These are phyloP conservation scores for Juncus effusus DNA, from an alignment of 176 grass and related monocot species.

Conservation along the genomic window DNA sequence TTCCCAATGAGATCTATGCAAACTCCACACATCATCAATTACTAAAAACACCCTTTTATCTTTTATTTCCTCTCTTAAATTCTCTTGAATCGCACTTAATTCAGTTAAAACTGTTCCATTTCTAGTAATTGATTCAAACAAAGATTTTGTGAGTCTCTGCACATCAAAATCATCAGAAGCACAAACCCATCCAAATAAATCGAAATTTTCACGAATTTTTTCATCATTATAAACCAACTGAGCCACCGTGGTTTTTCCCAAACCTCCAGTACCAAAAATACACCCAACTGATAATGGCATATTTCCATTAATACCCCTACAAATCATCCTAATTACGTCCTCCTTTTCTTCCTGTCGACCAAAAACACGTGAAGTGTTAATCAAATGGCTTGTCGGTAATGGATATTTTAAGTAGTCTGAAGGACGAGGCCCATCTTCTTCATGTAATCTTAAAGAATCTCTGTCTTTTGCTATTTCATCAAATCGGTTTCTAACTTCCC, in stretches of 20 bases:
- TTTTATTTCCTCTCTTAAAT: conserved; percentile 24
- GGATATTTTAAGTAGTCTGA: conserved; percentile 16
- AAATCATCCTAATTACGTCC: conserved; percentile 10
- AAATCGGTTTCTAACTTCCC: conserved; percentile 13
- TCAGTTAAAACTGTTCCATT: not conserved
- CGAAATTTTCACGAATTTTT: conserved; percentile 10
- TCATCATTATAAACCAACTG: conserved; percentile 30
- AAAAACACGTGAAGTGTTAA: conserved; percentile 5
- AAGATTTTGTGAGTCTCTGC: conserved; percentile 19
- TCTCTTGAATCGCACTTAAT: conserved; percentile 22
- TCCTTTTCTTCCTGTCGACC: conserved; percentile 19
- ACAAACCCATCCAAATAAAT: conserved; percentile 28
- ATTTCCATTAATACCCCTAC: not conserved
- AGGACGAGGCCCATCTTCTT: conserved; percentile 8
- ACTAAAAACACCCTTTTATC: conserved; percentile 27
- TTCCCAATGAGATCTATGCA: conserved; percentile 17
- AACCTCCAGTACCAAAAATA: conserved; percentile 32
- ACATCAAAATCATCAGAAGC: conserved; percentile 33
- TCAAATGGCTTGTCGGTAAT: conserved; percentile 13
- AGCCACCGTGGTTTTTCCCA: conserved; percentile 40
- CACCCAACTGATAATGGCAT: not conserved
- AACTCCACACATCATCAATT: conserved; percentile 38
- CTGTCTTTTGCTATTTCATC: conserved; percentile 30
- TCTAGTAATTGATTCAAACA: not conserved
- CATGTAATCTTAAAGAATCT: conserved; percentile 10